Conservation (phyloP, 2,329 filamentous ascomycete species). For the Westerdykella sp. region DNA sequence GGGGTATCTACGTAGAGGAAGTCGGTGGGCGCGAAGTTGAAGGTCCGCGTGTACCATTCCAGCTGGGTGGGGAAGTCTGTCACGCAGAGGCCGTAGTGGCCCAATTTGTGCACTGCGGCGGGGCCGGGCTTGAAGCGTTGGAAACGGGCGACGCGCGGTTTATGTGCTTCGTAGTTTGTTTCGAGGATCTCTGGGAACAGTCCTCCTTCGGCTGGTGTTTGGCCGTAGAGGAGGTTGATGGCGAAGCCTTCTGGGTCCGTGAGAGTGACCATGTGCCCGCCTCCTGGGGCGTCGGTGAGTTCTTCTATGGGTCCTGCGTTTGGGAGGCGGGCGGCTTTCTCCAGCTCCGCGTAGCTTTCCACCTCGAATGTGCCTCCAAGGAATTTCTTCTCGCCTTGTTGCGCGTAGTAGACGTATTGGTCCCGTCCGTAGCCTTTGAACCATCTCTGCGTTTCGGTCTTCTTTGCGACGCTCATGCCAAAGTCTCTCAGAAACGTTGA, state of each 20-base stretch:
- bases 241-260: constrained; percentile 49
- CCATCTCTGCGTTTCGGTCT: constrained; percentile 41
- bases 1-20: constrained; percentile 35
- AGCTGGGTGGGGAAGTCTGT: constrained; percentile 33
- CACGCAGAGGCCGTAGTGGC: constrained; percentile 44
- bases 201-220: constrained; percentile 41
- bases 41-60: constrained; percentile 42
- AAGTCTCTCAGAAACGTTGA: constrained; percentile 40
- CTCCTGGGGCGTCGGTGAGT: constrained; percentile 48
- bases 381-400: constrained; percentile 48
- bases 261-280: constrained; percentile 45
- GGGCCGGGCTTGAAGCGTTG: constrained; percentile 50
- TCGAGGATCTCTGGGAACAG: constrained; percentile 46
- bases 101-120: constrained; percentile 46
- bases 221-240: constrained; percentile 54
- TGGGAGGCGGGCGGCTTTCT: constrained; percentile 43
- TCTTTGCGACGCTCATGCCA: constrained; percentile 31
- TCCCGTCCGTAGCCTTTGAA: constrained; percentile 57
- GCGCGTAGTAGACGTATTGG: constrained; percentile 54
- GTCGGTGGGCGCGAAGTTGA: constrained; percentile 46
- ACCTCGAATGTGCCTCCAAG: constrained; percentile 55
- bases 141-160: constrained; percentile 45
- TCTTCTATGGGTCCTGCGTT: constrained; percentile 46
- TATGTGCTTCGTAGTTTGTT: constrained; percentile 39
- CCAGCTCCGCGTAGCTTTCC: constrained; percentile 50